Evolutionary conservation across 176 grass and related monocot species (phyloP).

Genomic region (Pontederia crassipes): DNA sequence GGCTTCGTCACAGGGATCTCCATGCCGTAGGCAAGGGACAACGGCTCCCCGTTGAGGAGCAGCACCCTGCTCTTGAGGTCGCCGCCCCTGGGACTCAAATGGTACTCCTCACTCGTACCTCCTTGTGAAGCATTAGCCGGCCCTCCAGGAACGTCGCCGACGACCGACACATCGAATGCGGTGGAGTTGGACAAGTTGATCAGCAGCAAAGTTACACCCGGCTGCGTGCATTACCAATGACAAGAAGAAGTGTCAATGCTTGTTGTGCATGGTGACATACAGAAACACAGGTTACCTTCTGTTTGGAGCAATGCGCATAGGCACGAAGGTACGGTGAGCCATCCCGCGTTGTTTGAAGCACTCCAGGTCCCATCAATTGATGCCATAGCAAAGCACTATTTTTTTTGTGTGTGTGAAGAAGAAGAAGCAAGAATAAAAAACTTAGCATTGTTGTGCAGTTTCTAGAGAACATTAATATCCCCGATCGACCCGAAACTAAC

Average conservation of each 20-base stretch:
- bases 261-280: background rate
- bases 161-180: conserved; percentile 31
- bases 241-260: background rate
- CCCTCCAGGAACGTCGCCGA: conserved; percentile 6
- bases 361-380: conserved; percentile 35
- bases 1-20: conserved; percentile 42
- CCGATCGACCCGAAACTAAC: conserved; percentile 2
- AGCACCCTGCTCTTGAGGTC: conserved; percentile 32
- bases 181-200: conserved; percentile 57
- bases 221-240: conserved; percentile 1
- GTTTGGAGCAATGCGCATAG: no score
- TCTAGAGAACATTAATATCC: background rate
- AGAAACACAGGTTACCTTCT: background rate
- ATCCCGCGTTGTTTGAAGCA: conserved; percentile 19
- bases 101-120: conserved; percentile 25
- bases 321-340: no score
- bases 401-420: background rate
- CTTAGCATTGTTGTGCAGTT: background rate
- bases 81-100: conserved; percentile 31
- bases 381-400: conserved; percentile 43
- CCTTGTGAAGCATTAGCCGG: no score
- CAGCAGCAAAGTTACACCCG: conserved; percentile 36
- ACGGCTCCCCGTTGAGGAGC: background rate
- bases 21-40: conserved; percentile 21
- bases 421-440: background rate